These are phyloP conservation scores for Syzygium jambos DNA, from an alignment of 345 rosid species.

Conservation along the genomic window DNA sequence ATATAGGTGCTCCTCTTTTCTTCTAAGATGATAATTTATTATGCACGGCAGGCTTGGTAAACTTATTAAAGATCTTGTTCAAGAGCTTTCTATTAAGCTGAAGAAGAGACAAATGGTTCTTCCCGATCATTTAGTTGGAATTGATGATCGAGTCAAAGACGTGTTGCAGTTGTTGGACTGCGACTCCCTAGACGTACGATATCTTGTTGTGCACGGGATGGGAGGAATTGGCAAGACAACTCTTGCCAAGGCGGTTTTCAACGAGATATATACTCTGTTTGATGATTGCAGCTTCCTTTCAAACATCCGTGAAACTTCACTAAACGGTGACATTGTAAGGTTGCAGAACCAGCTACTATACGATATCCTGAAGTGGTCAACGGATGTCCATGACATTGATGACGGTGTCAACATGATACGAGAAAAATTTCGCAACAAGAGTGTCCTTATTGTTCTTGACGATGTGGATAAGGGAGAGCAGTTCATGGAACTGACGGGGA, in stretches of 20 bases:
- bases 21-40: background rate
- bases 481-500: background rate
- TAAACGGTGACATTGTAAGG: background rate
- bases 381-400: fast-evolving
- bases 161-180: background rate
- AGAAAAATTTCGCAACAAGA: background rate
- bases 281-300: background rate
- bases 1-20: background rate
- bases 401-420: background rate
- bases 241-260: background rate
- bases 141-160: background rate
- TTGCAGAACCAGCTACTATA: background rate
- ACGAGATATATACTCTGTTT: background rate
- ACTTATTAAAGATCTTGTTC: background rate
- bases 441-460: background rate
- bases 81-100: background rate
- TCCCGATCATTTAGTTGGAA: background rate
- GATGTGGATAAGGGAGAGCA: background rate
- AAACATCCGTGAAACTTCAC: background rate
- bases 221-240: constrained; percentile 3
- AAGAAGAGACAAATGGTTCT: background rate
- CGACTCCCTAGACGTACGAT: background rate
- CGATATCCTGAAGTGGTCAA: background rate
- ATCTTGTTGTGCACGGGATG: background rate
- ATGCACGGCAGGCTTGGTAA: background rate